phyloP scores from a whole-genome alignment of 73 alveolate species.

The Tetrahymena thermophila region DNA sequence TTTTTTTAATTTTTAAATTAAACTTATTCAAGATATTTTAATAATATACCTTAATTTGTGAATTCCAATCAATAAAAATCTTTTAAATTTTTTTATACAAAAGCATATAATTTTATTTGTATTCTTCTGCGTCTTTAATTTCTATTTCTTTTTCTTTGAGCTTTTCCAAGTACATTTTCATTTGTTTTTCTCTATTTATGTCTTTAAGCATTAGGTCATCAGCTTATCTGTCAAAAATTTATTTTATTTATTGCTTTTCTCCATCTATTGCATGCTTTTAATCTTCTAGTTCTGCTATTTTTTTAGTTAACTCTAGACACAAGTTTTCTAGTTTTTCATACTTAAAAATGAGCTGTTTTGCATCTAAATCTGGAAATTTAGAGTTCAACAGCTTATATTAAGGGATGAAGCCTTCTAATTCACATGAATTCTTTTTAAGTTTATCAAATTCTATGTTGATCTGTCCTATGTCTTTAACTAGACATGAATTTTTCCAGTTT shows the following conservation, averaged over 20 bases:
- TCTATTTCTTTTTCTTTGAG: not conserved
- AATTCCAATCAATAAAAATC: not conserved
- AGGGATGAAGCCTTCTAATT: not conserved
- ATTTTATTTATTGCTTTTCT: not conserved
- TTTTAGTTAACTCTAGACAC: not conserved
- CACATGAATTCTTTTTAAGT: not conserved
- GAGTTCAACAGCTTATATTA: not conserved
- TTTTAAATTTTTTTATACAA: not conserved
- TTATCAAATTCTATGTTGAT: not conserved
- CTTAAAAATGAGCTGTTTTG: not conserved
- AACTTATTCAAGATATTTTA: not conserved
- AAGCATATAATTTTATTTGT: not conserved
- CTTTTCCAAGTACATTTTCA: not conserved
- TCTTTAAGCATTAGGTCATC: not conserved
- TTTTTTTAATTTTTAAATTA: too few species aligned
- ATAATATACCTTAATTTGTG: not conserved
- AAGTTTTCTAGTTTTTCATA: not conserved
- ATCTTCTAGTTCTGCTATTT: not conserved
- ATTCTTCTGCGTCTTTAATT: not conserved
- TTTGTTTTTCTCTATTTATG: not conserved
- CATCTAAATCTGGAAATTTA: not conserved
- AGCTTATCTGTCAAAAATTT: not conserved
- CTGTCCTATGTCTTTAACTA: not conserved
- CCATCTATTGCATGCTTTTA: not conserved
- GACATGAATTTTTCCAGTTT: not conserved